Base-by-base conservation (phyloP, 176 grass and related monocot species). In the Miscanthus lutarioriparius region DNA sequence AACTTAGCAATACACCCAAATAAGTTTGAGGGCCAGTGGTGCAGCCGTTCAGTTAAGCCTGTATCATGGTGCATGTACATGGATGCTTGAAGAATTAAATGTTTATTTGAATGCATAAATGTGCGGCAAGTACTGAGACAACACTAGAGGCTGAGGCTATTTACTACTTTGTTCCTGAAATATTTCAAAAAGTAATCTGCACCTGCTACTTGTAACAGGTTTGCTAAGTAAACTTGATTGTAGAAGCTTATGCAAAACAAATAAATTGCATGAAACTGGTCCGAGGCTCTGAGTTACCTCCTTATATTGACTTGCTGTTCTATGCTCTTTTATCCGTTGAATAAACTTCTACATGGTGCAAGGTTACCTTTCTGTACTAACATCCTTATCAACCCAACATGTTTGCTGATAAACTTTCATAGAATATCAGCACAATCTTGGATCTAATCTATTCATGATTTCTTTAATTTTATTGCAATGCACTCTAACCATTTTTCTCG, bases 401-500 rank as follows among this genome's bases (percentile, higher is more conserved):
- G 61, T 35, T 76, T 6, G 14, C 10, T 82, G 44, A 16, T 8
- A 74, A 74, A 67, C 37, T 74, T 68, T 28, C 72, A 58, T 86
- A 61, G 32, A 85, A 27, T 59, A 58, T 25, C 32, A 48, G 28
- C 11, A 40, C 79, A 64, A 8, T 68, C 32, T 48, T 75, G 33
- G 70, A 75, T 53, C 64, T 45, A 75, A 41, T 64, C 22, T 69
- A 51, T 79, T 32, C 45, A 74, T 74, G 45, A 47, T 49, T 19
- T 62, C 28, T 48, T 67, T 81, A 51, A 76, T 86, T 45, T 73
- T 70, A 45, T 76, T 90, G 27, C 37, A 14, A 51, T 49, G 16
- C 70, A 91, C 48, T 82, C 76, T 58, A 75, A 62, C 35, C 33
- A 69, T 20, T 63, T 71, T 26, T 64, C 38, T 67, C 69, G 82